Evolutionary conservation across 495 filamentous ascomycete genomes (phyloP).

Genomic region (Aspergillus saccharolyticus): DNA sequence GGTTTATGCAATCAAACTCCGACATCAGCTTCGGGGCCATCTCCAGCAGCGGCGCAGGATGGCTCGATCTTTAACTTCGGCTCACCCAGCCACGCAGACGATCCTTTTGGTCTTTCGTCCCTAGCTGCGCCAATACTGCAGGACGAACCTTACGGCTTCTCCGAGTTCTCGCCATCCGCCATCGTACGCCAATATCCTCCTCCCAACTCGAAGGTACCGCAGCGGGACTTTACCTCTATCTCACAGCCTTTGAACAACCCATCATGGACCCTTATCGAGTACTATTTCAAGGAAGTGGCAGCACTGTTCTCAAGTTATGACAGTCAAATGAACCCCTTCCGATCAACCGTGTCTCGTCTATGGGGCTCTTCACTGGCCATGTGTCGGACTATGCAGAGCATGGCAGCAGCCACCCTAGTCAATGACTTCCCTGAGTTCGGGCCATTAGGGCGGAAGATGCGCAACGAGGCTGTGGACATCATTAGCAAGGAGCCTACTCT

Average conservation of each 20-base stretch:
- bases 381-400: constrained; percentile 56
- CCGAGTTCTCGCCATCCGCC: constrained; percentile 33
- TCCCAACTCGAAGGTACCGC: constrained; percentile 12
- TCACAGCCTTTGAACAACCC: constrained; percentile 40
- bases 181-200: constrained; percentile 40
- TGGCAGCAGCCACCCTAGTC: constrained; percentile 55
- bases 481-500: constrained; percentile 41
- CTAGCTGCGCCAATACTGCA: constrained; percentile 21
- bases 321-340: constrained; percentile 54
- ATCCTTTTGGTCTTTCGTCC: constrained; percentile 32
- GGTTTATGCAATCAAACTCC: constrained; percentile 30
- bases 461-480: constrained; percentile 44
- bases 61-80: constrained; percentile 25
- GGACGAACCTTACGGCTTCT: constrained; percentile 17
- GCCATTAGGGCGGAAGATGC: constrained; percentile 47
- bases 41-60: constrained; percentile 10
- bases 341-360: constrained; percentile 49
- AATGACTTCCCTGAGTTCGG: constrained; percentile 53
- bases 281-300: constrained; percentile 57
- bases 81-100: constrained; percentile 20
- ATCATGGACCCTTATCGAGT: constrained; percentile 52
- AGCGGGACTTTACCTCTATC: constrained; percentile 32
- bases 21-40: constrained; percentile 11
- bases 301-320: constrained; percentile 56
- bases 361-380: constrained; percentile 54